Conservation (phyloP, 2,329 filamentous ascomycete species). For the Sarocladium oryzae region DNA sequence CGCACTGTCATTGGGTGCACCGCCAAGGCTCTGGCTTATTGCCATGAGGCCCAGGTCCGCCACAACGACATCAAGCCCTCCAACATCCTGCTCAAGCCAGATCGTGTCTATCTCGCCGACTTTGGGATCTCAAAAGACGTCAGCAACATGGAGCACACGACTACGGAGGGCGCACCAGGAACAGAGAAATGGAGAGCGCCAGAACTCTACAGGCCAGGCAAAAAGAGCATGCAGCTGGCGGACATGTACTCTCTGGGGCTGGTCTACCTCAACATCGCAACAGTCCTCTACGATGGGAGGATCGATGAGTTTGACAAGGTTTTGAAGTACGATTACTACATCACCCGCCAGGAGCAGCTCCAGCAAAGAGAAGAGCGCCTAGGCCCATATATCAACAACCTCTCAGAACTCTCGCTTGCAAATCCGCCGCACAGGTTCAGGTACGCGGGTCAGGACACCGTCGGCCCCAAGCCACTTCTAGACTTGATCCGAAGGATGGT, state of each 20-base stretch:
- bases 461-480: slow-evolving; percentile 30
- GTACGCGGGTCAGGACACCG: slow-evolving; percentile 29
- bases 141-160: slow-evolving; percentile 36
- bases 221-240: slow-evolving; percentile 38
- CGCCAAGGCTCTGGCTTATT: slow-evolving; percentile 35
- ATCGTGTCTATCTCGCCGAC: slow-evolving; percentile 40
- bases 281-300: slow-evolving; percentile 34
- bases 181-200: slow-evolving; percentile 40
- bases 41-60: slow-evolving; percentile 34
- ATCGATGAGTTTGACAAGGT: slow-evolving; percentile 33
- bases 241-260: slow-evolving; percentile 43
- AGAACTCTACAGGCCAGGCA: slow-evolving; percentile 30
- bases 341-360: slow-evolving; percentile 28
- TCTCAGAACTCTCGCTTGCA: slow-evolving; percentile 27
- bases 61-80: slow-evolving; percentile 43
- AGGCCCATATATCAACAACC: slow-evolving; percentile 15
- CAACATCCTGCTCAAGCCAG: slow-evolving; percentile 39
- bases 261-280: slow-evolving; percentile 38
- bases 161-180: slow-evolving; percentile 33
- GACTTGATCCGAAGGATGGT: slow-evolving; percentile 31
- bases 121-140: slow-evolving; percentile 44
- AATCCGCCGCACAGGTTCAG: slow-evolving; percentile 30
- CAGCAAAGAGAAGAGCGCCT: slow-evolving; percentile 20
- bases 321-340: slow-evolving; percentile 22
- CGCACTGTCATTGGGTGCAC: slow-evolving; percentile 38